Conservation (phyloP, 2,329 filamentous ascomycete genomes). For the Talaromyces sp. region DNA sequence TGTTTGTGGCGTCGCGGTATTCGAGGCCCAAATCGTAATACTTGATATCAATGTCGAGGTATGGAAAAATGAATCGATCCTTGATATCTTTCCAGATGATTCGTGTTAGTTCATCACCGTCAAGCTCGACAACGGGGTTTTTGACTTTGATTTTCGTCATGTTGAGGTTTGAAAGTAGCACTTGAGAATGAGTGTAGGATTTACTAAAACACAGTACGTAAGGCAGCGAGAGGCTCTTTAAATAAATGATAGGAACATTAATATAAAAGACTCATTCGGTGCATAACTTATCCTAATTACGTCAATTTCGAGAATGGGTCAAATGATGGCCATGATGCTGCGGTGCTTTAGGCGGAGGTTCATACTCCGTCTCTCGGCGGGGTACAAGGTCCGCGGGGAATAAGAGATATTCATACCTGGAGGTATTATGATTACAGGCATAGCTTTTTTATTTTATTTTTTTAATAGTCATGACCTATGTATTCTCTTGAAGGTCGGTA, state of each 20-base stretch:
- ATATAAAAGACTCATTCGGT: not conserved
- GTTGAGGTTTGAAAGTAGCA: not conserved
- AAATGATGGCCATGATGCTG: not conserved
- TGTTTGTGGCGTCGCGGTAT: constrained; percentile 93
- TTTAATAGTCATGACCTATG: not conserved
- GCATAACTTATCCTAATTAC: not conserved
- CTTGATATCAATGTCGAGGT: constrained; percentile 95
- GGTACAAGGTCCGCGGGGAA: not conserved
- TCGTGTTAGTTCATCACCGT: constrained; percentile 70
- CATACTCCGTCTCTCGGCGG: not conserved
- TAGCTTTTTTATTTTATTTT: not conserved
- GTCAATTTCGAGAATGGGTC: not conserved
- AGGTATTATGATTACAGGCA: no score
- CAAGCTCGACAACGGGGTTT: constrained; percentile 2
- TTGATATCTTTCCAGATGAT: constrained; percentile 99
- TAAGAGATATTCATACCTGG: no score
- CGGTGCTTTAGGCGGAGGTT: not conserved
- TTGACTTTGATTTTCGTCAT: not conserved
- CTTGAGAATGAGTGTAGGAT: not conserved
- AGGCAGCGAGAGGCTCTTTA: not conserved
- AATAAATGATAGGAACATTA: not conserved
- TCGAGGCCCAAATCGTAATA: constrained; percentile 92
- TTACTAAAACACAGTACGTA: not conserved
- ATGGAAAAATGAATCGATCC: constrained; percentile 65
- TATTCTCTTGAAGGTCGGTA: not conserved